Conservation (phyloP, 345 rosid genomes). For the Eucalyptus erythrocorys region DNA sequence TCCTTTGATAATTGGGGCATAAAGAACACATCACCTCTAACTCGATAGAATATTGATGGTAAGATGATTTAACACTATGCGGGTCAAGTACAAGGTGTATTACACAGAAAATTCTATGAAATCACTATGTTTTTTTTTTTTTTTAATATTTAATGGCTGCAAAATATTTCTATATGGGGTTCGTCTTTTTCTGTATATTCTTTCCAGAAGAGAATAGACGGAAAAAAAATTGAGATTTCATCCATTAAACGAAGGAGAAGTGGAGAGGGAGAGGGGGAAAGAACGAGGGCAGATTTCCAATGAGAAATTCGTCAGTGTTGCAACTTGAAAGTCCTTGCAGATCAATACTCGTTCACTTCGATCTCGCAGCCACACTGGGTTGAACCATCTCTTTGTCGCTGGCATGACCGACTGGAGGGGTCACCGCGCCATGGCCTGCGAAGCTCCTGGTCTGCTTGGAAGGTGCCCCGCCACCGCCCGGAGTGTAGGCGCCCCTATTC, state of each 20-base stretch:
- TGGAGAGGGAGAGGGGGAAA: background rate
- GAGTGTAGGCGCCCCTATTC: rapidly evolving
- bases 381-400: background rate
- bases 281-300: background rate
- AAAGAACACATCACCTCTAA: background rate
- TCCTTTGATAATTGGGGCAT: background rate
- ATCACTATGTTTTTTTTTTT: background rate
- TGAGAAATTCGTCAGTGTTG: background rate
- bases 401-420: background rate
- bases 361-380: background rate
- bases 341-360: background rate
- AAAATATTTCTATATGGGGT: too few species aligned
- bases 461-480: background rate
- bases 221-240: background rate
- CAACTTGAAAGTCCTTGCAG: background rate
- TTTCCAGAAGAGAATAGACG: background rate
- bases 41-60: background rate
- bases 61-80: background rate
- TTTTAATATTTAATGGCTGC: background rate
- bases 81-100: background rate
- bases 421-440: too few species aligned
- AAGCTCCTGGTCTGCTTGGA: background rate
- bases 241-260: background rate
- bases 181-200: background rate
- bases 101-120: background rate